Evolutionary conservation across 2,329 filamentous ascomycete genomes (phyloP).

Genomic region (Fusarium abutilonis): DNA sequence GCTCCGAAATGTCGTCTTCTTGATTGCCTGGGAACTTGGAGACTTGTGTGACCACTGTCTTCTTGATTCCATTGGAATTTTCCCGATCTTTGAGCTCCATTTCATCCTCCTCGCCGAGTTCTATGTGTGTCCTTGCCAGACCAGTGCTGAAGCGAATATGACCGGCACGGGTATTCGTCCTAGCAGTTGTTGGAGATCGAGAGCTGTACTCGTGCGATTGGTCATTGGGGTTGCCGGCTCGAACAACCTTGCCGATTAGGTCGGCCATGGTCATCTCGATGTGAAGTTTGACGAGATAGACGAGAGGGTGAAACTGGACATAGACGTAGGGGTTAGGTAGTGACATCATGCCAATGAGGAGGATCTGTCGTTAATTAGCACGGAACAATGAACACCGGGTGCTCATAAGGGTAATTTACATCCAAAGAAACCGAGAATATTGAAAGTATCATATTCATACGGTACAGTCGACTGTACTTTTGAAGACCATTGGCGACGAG

Average conservation of each 20-base stretch:
- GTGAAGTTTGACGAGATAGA: conserved; percentile 40
- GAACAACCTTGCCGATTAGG: conserved; percentile 40
- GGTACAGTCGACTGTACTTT: conserved; percentile 59
- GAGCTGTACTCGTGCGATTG: conserved; percentile 37
- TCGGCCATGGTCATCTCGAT: conserved; percentile 43
- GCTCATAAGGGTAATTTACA: conserved; percentile 12
- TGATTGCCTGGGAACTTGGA: conserved; percentile 20
- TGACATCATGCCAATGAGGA: conserved; percentile 41
- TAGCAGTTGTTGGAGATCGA: conserved; percentile 31
- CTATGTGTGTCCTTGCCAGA: conserved; percentile 41
- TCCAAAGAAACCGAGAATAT: conserved; percentile 43
- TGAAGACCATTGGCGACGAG: conserved; percentile 58
- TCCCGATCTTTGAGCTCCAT: conserved; percentile 41
- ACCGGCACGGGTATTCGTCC: conserved; percentile 19
- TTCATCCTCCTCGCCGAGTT: conserved; percentile 43
- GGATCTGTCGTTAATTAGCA: conserved; percentile 20
- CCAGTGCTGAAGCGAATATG: conserved; percentile 32
- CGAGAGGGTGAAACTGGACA: conserved; percentile 39
- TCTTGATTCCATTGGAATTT: conserved; percentile 39
- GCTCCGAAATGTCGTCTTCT: conserved; percentile 38
- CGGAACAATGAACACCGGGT: no score
- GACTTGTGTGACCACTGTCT: conserved; percentile 39
- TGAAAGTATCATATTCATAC: conserved; percentile 46
- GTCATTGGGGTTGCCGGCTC: conserved; percentile 26
- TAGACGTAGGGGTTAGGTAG: conserved; percentile 40